phyloP scores from a whole-genome alignment of 805 yeast species.

The Saturnispora saitoi region DNA sequence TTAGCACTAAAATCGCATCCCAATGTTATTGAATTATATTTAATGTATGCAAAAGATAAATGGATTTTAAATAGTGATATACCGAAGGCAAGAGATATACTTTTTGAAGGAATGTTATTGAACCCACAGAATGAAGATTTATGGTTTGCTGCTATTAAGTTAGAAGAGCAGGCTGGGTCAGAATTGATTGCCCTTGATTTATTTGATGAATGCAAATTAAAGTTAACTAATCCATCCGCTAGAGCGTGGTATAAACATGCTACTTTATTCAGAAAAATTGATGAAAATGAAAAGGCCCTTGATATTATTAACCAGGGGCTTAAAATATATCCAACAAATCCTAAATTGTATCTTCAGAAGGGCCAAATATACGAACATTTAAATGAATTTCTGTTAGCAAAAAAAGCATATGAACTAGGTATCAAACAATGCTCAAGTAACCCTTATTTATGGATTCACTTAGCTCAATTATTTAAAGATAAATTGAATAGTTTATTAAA shows the following conservation, averaged over 20 bases:
- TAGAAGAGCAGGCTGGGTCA: conserved; percentile 41
- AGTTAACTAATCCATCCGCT: conserved; percentile 27
- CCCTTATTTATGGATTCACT: conserved; percentile 44
- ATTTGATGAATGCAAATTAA: conserved; percentile 23
- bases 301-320: conserved; percentile 39
- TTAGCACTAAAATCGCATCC: conserved; percentile 46
- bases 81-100: conserved; percentile 43
- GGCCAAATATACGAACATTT: conserved; percentile 42
- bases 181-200: conserved; percentile 29
- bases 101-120: conserved; percentile 37
- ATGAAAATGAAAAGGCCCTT: conserved; percentile 31
- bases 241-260: conserved; percentile 58
- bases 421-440: conserved; percentile 38
- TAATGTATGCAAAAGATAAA: conserved; percentile 67
- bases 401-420: conserved; percentile 41
- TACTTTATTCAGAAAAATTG: conserved; percentile 37
- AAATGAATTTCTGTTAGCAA: conserved; percentile 32
- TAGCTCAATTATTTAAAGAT: conserved; percentile 40
- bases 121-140: conserved; percentile 44
- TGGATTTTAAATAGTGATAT: conserved; percentile 42
- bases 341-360: conserved; percentile 52
- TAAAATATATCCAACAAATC: conserved; percentile 37
- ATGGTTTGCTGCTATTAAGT: conserved; percentile 66
- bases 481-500: conserved; percentile 35
- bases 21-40: conserved; percentile 39